phyloP scores from a whole-genome alignment of 108 stramenopile species.

The Pseudonitzschia multiseries region DNA sequence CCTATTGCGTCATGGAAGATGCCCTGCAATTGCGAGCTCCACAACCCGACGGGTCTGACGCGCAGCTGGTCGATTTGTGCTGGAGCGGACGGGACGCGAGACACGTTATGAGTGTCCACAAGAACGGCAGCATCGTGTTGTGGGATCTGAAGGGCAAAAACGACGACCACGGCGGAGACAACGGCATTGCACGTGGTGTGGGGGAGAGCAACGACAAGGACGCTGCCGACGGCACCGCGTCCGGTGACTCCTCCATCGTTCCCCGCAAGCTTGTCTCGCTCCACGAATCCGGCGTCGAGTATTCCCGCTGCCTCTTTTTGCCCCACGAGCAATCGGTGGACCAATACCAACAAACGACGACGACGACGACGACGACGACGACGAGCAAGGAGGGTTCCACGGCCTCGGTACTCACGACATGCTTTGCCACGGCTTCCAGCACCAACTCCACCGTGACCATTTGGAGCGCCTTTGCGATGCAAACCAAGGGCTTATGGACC shows the following conservation, averaged over 20 bases:
- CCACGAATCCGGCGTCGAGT: slow-evolving; percentile 8
- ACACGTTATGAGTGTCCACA: slow-evolving; percentile 64
- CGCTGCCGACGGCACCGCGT: neutral
- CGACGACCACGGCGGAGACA: neutral
- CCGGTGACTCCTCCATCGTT: slow-evolving; percentile 13
- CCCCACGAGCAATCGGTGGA: slow-evolving; percentile 52
- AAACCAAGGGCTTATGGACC: neutral
- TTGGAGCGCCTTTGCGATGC: slow-evolving; percentile 63
- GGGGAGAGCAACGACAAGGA: neutral
- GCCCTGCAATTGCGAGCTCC: slow-evolving; percentile 38
- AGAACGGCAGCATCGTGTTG: slow-evolving; percentile 59
- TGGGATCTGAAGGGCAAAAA: slow-evolving; percentile 55
- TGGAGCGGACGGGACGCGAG: slow-evolving; percentile 59
- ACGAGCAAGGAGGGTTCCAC: neutral
- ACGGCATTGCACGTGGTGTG: no score
- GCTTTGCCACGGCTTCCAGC: slow-evolving; percentile 63
- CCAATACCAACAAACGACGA: neutral
- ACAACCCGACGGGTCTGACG: neutral
- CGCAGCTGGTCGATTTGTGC: slow-evolving; percentile 52
- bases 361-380: neutral
- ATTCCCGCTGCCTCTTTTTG: slow-evolving; percentile 51
- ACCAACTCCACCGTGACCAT: slow-evolving; percentile 59
- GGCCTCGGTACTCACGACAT: slow-evolving; percentile 47
- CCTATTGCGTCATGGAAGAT: slow-evolving; percentile 44
- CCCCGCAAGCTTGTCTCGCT: slow-evolving; percentile 18